Evolutionary conservation across 75 land plant genomes (phyloP), one percentile per base, ranked within the genome.

Genomic region (Isoetes taiwanensis): DNA sequence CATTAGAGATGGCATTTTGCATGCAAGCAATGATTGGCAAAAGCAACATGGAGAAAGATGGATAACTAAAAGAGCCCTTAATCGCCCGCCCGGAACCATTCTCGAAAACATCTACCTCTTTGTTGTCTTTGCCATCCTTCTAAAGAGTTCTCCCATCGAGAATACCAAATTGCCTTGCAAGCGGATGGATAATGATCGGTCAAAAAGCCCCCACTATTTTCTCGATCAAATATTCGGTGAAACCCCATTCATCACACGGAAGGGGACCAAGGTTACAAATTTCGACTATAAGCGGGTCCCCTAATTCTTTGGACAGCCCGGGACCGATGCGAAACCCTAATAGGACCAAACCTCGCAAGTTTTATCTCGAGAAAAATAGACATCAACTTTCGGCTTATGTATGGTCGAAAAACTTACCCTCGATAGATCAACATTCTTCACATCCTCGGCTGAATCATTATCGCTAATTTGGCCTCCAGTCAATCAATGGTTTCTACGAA

Each of bases 171-270:
- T 20, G 90, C 90, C 63, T 87, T 84, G 68, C 82, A 72, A 34
- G 96, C 90, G 56, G 60, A 34, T 30, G 90, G 96, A 54, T 84
- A 89, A 59, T 89, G 96, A 54, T 89, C 90, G 3, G 86, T 89
- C 55, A 85, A 56, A 43, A 89, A 89, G 2, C 96, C 91, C 24
- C 91, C 96, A 32, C 90, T 86, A 70, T 90, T 90, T 52, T 90
- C 96, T 52, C 91, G 72, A 50, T 90, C 96, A 72, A 85, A 85
- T 40, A 74, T 85, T 32, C 91, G 9, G 91, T 85, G 41, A 70
- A 89, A 1, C 96, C 96, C 90, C 96, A 85, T 64, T 85, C 96
- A 68, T 89, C 96, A 10, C 96, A 85, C 14, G 83, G 86, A 2
- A 85, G 75, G 34, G 96, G 86, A 21, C 96, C 96, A 43, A 85